Base-by-base conservation (phyloP, 1,284 basidiomycete genomes). In the Ustilago nuda region DNA sequence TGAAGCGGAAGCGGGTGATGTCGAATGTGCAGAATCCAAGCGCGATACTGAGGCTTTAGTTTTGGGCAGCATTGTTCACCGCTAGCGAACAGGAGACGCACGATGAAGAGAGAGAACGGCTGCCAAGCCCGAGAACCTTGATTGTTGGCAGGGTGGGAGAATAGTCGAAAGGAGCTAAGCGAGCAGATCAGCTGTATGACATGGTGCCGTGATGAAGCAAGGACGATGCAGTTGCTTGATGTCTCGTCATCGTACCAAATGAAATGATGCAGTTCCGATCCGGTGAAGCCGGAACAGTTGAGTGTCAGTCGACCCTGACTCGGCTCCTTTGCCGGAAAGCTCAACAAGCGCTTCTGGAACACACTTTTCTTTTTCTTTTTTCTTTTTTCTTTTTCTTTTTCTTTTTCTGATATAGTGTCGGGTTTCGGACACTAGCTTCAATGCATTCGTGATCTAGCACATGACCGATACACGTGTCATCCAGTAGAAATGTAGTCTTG, bases 11-110 rank as follows among this genome's bases (percentile, higher is more conserved):
- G 30, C 56, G 8, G 65, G 61, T 19, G 70, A 72, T 2, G 61
- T 54, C 17, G 65, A 72, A 8, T 33, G 61, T 8, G 61, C 45
- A 19, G 53, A 23, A 50, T 72, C 70, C 2, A 55, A 46, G 8
- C 56, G 65, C 4, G 54, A 35, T 12, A 36, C 8, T 7, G 54
- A 19, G 9, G 57, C 23, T 41, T 59, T 67, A 32, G 60, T 37
- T 53, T 72, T 72, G 32, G 70, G 65, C 39, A 65, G 70, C 70
- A 72, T 72, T n/a, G n/a, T 45, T 45, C 43, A 45, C 43, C n/a
- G 43, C 43, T 8, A 45, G 43, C 43, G 17, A 45, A 43, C 6
- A 12, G 39, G 13, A n/a, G n/a, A 17, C 43, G 43, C 43, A 19
- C 43, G 7, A n/a, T 11, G n/a, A 19, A 19, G 43, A 2, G 43